Evolutionary conservation across 2,329 filamentous ascomycete species (phyloP), one percentile per base, ranked within the genome.

Genomic region (Fusarium sp.): DNA sequence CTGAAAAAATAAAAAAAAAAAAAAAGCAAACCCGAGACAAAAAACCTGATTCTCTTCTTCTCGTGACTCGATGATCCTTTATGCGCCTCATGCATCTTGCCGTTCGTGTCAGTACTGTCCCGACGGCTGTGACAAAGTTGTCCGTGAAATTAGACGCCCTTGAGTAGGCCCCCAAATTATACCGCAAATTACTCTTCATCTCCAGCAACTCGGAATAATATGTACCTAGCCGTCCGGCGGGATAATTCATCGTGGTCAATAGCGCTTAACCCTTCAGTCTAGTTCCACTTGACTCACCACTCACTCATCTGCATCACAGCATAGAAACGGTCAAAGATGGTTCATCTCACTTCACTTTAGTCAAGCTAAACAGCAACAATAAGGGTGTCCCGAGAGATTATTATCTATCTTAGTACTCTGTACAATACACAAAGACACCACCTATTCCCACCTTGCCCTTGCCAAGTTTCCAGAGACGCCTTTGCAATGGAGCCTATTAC

Each of bases 141-240:
- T 17, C 11, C 11, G 17, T 33, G 42, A 62, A 38, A 64, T 16
- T 38, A 40, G 29, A 33, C 31, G 42, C 40, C 31, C 33, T 51
- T 49, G 12, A 24, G 53, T 24, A 35, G 27, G 35, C 29, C 57
- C 44, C n/a, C n/a, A n/a, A 40, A 62, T 62, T 66, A 33, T 46
- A 55, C 61, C 57, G 35, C 31, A 73, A 49, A 61, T 65, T 69
- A 16, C 44, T 51, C 22, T 22, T 63, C 70, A 58, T 71, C 36
- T 58, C 58, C 29, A 53, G 22, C 4, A 42, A 20, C 11, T 44
- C 56, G 29, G 11, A 31, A 17, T 16, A 31, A 31, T 55, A 17
- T 53, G 44, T 46, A 27, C 17, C 24, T 56, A 55, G 20, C 35
- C n/a, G 24, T 33, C 51, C 33, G 33, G 36, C 24, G 33, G 44